These are phyloP conservation scores for Fraxinus latifolia DNA, from an alignment of 305 asterid species.

Conservation along the genomic window DNA sequence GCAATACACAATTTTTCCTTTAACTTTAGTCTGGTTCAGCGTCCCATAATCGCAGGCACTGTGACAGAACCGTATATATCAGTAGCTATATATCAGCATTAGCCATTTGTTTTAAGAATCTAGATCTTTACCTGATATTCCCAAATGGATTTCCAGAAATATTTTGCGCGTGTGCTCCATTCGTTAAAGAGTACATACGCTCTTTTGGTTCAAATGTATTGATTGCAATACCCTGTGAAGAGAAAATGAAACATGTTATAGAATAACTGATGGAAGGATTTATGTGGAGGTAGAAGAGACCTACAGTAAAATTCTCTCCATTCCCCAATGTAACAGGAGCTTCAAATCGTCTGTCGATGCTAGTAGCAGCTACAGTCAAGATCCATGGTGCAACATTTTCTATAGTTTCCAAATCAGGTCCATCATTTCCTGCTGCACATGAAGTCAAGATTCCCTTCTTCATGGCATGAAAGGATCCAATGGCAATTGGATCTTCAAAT, in stretches of 20 bases:
- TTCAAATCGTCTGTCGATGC: slow-evolving; percentile 48
- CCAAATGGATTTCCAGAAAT: slow-evolving; percentile 6
- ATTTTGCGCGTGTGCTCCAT: slow-evolving; percentile 48
- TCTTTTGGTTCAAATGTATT: slow-evolving; percentile 42
- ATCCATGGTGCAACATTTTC: slow-evolving; percentile 80
- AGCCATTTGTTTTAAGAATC: background rate
- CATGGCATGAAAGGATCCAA: slow-evolving; percentile 78
- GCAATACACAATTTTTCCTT: slow-evolving; percentile 67
- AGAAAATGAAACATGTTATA: background rate
- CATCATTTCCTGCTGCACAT: slow-evolving; percentile 68
- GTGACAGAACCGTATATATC: background rate
- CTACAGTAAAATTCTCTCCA: slow-evolving; percentile 43
- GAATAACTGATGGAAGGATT: background rate
- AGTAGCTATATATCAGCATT: background rate
- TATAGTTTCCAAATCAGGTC: slow-evolving; percentile 41
- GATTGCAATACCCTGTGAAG: slow-evolving; percentile 54
- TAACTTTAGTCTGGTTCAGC: slow-evolving; percentile 41
- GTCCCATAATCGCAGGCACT: slow-evolving; percentile 54
- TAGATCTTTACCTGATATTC: slow-evolving; percentile 43
- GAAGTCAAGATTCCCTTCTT: slow-evolving; percentile 64
- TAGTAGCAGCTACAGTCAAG: slow-evolving; percentile 73
- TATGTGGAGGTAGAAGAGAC: slow-evolving; percentile 6
- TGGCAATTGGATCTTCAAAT: slow-evolving; percentile 50
- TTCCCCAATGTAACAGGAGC: slow-evolving; percentile 53
- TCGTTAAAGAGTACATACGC: slow-evolving; percentile 44